phyloP scores from a whole-genome alignment of 2,329 filamentous ascomycete species.

The Colletotrichum eremochloae region DNA sequence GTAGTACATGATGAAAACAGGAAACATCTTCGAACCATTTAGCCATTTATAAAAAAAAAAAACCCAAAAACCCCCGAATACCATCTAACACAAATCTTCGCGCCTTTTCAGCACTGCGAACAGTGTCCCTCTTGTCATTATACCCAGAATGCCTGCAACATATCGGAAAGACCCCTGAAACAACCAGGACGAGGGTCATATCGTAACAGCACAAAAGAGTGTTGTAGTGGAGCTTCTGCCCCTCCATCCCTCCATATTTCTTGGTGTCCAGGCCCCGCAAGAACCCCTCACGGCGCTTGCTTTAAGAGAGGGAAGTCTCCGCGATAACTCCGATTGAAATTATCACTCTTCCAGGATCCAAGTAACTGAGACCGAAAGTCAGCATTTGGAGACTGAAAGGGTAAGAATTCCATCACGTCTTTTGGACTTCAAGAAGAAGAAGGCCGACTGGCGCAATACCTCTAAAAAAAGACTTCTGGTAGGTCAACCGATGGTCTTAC shows the following conservation, averaged over 20 bases:
- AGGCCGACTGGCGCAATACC: background rate
- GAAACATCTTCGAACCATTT: too few species aligned
- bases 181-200: background rate
- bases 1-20: background rate
- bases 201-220: too few species aligned
- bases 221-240: conserved; percentile 4
- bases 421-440: background rate
- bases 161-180: background rate
- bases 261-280: background rate
- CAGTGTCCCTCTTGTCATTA: background rate
- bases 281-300: background rate
- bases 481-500: background rate
- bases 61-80: too few species aligned
- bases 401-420: background rate
- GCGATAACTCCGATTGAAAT: background rate
- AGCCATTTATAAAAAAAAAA: background rate
- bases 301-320: conserved; percentile 17
- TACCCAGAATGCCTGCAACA: background rate
- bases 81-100: background rate
- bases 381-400: background rate
- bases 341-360: background rate
- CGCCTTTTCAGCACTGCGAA: background rate
- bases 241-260: conserved; percentile 3
- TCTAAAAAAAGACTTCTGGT: background rate
- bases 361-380: background rate